Percentiles rank a stretch among this genome's conserved stretches.
Evolutionary conservation across 1,284 basidiomycete species (phyloP).

Genomic region (Melanopsichium pennsylvanicum): DNA sequence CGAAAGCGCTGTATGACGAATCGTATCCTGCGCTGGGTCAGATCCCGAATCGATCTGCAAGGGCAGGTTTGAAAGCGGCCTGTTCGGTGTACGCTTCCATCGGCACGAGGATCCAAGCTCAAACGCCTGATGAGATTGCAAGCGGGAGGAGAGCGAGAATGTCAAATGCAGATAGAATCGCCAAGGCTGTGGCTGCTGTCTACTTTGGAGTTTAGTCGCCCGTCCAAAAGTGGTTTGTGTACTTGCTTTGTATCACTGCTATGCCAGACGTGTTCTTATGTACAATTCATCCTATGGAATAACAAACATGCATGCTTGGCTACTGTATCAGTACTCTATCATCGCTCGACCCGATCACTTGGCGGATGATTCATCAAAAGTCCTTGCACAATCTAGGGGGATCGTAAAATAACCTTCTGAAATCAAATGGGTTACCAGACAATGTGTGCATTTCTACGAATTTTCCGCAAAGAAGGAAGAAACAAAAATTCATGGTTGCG

Average conservation of each 20-base stretch:
- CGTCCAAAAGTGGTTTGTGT: too few species aligned
- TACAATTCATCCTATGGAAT: too few species aligned
- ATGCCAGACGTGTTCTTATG: too few species aligned
- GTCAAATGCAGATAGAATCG: conserved; percentile 26
- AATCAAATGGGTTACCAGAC: too few species aligned
- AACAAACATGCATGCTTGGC: too few species aligned
- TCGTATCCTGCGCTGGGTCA: conserved; percentile 42
- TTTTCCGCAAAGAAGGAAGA: not conserved
- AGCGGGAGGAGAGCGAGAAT: conserved; percentile 31
- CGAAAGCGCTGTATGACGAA: conserved; percentile 31
- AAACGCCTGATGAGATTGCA: conserved; percentile 20
- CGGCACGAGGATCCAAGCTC: conserved; percentile 31
- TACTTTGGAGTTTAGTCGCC: conserved; percentile 29
- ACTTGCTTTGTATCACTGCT: too few species aligned
- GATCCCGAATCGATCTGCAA: conserved; percentile 46
- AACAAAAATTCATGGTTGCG: not conserved
- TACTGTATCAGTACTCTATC: too few species aligned
- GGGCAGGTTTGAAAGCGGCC: conserved; percentile 50
- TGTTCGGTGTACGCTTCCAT: conserved; percentile 56
- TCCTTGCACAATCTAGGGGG: too few species aligned
- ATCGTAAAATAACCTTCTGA: too few species aligned
- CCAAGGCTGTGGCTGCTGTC: conserved; percentile 27
- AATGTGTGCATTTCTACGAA: too few species aligned
- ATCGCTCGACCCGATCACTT: too few species aligned
- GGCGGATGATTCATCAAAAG: too few species aligned